Percentiles rank a stretch among this genome's conserved stretches.
These are phyloP conservation scores for Beta lomatogona DNA, from an alignment of 179 eudicot species.

Conservation along the genomic window DNA sequence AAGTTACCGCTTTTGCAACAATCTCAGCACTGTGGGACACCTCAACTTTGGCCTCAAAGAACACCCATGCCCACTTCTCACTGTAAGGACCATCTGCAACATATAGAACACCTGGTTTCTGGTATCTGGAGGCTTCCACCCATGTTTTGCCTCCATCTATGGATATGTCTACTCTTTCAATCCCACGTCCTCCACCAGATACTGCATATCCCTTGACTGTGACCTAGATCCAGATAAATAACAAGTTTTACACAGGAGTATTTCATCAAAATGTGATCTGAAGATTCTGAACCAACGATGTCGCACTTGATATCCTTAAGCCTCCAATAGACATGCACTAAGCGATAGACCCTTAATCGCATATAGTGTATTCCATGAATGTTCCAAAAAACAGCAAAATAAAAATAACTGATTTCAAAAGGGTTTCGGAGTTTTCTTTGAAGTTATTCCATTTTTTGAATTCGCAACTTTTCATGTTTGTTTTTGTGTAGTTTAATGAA, in stretches of 20 bases:
- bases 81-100: conserved; percentile 58
- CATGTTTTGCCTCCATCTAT: conserved; percentile 91
- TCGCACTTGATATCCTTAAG: neutral
- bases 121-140: conserved; percentile 84
- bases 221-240: conserved; percentile 41
- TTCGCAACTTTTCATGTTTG: no score
- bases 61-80: conserved; percentile 98
- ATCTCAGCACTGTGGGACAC: conserved; percentile 65
- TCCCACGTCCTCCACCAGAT: conserved; percentile 96
- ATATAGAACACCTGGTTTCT: conserved; percentile 65
- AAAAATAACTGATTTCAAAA: neutral
- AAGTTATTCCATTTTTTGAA: no score
- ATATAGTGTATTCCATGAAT: neutral
- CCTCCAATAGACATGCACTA: neutral
- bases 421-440: neutral
- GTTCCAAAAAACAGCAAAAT: neutral
- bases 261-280: no score
- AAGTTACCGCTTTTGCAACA: conserved; percentile 86
- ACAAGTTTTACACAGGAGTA: neutral
- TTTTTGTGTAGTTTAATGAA: no score
- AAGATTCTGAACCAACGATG: neutral
- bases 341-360: neutral
- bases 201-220: conserved; percentile 86
- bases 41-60: conserved; percentile 70
- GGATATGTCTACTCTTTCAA: conserved; percentile 92